phyloP scores from a whole-genome alignment of 768 basidiomycete genomes.

The Leucocoprinus sp. region DNA sequence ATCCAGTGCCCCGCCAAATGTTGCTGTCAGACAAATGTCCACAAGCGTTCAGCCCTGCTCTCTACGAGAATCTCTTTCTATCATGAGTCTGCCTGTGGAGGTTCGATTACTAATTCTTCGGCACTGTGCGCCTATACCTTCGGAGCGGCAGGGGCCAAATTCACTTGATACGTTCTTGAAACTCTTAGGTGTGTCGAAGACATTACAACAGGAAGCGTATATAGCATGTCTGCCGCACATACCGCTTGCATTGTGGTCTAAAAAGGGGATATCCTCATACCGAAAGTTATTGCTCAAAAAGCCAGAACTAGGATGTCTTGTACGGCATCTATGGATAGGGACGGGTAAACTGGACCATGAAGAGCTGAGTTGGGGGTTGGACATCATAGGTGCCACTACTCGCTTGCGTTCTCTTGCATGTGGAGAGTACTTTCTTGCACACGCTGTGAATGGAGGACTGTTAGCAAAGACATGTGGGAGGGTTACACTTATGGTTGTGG shows the following conservation, averaged over 20 bases:
- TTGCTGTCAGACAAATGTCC: neutral
- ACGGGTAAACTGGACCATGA: conserved; percentile 8
- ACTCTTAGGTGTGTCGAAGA: conserved; percentile 26
- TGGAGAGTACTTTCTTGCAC: conserved; percentile 2
- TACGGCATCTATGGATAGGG: conserved; percentile 26
- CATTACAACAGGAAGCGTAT: conserved; percentile 22
- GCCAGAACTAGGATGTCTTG: conserved; percentile 15
- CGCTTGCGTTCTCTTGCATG: conserved; percentile 6
- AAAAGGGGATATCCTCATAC: conserved; percentile 25
- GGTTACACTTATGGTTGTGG: conserved; percentile 7
- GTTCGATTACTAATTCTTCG: conserved; percentile 23
- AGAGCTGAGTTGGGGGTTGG: conserved; percentile 4
- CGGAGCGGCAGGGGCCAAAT: conserved; percentile 12
- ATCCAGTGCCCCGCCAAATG: neutral
- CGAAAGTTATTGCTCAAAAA: conserved; percentile 15
- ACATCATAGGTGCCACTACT: neutral
- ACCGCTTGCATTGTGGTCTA: conserved; percentile 24
- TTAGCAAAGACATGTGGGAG: conserved; percentile 1
- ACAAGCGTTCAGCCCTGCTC: neutral
- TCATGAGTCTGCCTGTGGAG: conserved; percentile 26
- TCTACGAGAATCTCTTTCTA: neutral
- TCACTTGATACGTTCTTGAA: conserved; percentile 23
- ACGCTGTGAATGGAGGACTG: neutral
- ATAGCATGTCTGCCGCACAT: conserved; percentile 27
- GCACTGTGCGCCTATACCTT: conserved; percentile 16